phyloP scores from a whole-genome alignment of 2,329 filamentous ascomycete species.

The Corynespora cassiicola region DNA sequence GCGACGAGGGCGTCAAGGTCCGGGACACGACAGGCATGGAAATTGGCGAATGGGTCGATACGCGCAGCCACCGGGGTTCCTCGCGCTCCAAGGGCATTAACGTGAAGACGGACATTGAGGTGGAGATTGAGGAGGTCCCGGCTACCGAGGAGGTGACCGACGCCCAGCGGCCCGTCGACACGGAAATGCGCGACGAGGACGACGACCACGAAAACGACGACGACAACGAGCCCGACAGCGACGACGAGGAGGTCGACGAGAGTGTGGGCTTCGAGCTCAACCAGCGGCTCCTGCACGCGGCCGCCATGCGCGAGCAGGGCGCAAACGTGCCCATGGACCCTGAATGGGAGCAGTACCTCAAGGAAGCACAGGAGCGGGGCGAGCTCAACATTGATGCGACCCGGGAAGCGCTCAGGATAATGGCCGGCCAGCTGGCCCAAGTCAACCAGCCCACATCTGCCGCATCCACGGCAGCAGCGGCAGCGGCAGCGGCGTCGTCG shows the following conservation, averaged over 20 bases:
- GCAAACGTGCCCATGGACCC: slow-evolving; percentile 69
- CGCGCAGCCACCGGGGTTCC: slow-evolving; percentile 19
- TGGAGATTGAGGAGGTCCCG: slow-evolving; percentile 44
- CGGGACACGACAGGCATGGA: slow-evolving; percentile 74
- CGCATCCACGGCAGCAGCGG: no score
- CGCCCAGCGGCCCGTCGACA: slow-evolving; percentile 24
- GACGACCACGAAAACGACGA: slow-evolving; percentile 58
- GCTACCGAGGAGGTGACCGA: slow-evolving; percentile 39
- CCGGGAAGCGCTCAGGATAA: slow-evolving; percentile 34
- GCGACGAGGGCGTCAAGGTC: slow-evolving; percentile 74
- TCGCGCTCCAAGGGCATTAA: slow-evolving; percentile 38
- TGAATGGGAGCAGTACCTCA: slow-evolving; percentile 78
- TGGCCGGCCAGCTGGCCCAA: slow-evolving; percentile 37
- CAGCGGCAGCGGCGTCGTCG: no score
- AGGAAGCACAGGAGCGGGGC: slow-evolving; percentile 71
- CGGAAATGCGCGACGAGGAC: slow-evolving; percentile 41
- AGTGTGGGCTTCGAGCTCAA: slow-evolving; percentile 68
- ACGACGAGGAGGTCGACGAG: slow-evolving; percentile 53
- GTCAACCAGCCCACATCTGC: slow-evolving; percentile 20
- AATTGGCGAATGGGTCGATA: slow-evolving; percentile 67
- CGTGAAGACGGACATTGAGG: slow-evolving; percentile 51
- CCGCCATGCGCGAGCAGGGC: slow-evolving; percentile 67
- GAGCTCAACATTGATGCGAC: slow-evolving; percentile 44
- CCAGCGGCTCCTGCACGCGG: slow-evolving; percentile 68
- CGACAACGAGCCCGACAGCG: no score